These are phyloP conservation scores for Strobilomyces confusus DNA, from an alignment of 768 basidiomycete species.

Conservation along the genomic window DNA sequence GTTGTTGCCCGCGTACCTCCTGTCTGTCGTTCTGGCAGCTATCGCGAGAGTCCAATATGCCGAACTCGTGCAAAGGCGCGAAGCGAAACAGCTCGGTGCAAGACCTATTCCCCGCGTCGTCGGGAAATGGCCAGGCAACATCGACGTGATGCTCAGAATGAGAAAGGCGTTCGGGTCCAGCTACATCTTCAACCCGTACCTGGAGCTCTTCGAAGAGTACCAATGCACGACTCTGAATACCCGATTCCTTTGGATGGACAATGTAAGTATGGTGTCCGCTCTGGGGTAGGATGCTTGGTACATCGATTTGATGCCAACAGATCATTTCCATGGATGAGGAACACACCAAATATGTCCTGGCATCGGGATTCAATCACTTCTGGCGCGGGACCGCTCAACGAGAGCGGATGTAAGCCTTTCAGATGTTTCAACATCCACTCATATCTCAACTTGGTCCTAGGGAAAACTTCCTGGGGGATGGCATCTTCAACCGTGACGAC, in stretches of 20 bases:
- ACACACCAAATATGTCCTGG: constrained; percentile 58
- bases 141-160: constrained; percentile 61
- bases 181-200: constrained; percentile 61
- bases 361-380: constrained; percentile 64
- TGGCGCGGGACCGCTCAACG: constrained; percentile 64
- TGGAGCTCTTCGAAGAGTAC: constrained; percentile 66
- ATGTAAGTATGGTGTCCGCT: constrained; percentile 40
- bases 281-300: not conserved
- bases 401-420: constrained; percentile 53
- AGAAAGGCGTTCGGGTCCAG: constrained; percentile 51
- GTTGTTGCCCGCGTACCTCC: constrained; percentile 36
- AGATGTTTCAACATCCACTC: not conserved
- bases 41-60: constrained; percentile 33
- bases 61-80: constrained; percentile 35
- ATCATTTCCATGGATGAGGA: constrained; percentile 74
- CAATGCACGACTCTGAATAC: constrained; percentile 67
- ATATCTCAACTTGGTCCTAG: constrained; percentile 23
- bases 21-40: constrained; percentile 42
- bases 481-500: constrained; percentile 77
- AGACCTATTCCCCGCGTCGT: constrained; percentile 51
- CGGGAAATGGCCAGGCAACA: constrained; percentile 76
- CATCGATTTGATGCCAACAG: constrained; percentile 29
- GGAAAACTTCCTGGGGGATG: constrained; percentile 59
- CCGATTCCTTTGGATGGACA: constrained; percentile 65
- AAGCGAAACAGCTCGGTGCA: constrained; percentile 49